These are phyloP conservation scores for Marasmius fiardii DNA, from an alignment of 1,284 basidiomycete species.

Conservation along the genomic window DNA sequence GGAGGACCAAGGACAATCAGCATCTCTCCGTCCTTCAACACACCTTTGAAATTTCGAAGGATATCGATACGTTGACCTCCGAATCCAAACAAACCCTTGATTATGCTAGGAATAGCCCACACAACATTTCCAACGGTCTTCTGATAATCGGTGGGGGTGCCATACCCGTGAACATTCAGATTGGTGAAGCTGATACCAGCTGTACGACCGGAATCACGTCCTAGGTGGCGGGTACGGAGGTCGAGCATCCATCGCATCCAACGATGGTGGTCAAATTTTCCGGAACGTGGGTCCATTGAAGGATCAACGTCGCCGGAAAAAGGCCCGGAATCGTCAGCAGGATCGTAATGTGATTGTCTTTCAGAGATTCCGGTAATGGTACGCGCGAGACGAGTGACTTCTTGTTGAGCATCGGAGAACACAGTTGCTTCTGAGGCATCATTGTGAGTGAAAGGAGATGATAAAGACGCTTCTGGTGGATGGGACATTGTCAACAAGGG, in stretches of 20 bases:
- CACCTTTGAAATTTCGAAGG: slow-evolving; percentile 34
- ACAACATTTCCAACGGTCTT: slow-evolving; percentile 41
- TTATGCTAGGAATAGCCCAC: slow-evolving; percentile 24
- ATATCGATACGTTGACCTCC: slow-evolving; percentile 39
- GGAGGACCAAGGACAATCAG: slow-evolving; percentile 52
- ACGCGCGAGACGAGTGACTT: neutral
- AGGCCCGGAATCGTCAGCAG: slow-evolving; percentile 2
- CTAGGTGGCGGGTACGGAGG: slow-evolving; percentile 22
- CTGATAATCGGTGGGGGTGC: slow-evolving; percentile 40
- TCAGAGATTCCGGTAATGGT: neutral
- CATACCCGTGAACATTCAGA: slow-evolving; percentile 39
- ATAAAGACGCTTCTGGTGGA: no score
- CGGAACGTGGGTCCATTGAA: slow-evolving; percentile 35
- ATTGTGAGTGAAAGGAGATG: neutral
- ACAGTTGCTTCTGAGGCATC: neutral
- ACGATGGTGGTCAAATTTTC: slow-evolving; percentile 31
- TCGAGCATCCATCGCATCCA: slow-evolving; percentile 30
- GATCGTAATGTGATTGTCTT: neutral
- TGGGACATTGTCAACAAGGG: no score
- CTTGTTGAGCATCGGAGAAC: neutral
- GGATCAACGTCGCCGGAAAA: slow-evolving; percentile 20
- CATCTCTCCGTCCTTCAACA: slow-evolving; percentile 39
- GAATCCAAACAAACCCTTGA: slow-evolving; percentile 28
- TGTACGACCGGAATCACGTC: slow-evolving; percentile 24
- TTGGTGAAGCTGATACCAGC: slow-evolving; percentile 39